phyloP scores from a whole-genome alignment of 495 filamentous ascomycete species.

The Penicilliopsis zonata region DNA sequence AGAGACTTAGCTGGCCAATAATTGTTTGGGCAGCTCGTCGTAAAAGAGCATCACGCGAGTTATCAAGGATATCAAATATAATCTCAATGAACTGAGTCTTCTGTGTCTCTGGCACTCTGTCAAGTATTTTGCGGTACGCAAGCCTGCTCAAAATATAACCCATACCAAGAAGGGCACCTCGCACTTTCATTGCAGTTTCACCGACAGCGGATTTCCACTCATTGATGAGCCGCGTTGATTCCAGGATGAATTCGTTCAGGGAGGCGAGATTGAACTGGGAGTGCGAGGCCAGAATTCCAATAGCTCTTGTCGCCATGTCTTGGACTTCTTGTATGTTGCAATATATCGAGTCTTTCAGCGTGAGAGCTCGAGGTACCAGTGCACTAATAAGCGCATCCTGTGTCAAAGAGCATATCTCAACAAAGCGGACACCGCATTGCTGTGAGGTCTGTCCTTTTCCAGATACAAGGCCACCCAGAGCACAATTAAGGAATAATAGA shows the following conservation, averaged over 20 bases:
- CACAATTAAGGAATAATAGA: constrained; percentile 33
- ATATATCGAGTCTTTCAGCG: constrained; percentile 44
- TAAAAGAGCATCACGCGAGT: constrained; percentile 42
- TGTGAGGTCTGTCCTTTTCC: constrained; percentile 35
- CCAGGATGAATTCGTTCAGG: constrained; percentile 24
- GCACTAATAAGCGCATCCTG: constrained; percentile 37
- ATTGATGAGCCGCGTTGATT: constrained; percentile 26
- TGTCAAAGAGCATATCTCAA: constrained; percentile 54
- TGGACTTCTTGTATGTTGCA: constrained; percentile 60
- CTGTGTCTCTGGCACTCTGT: constrained; percentile 17
- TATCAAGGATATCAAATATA: constrained; percentile 34
- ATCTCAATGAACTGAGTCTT: constrained; percentile 25
- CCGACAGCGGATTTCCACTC: constrained; percentile 49
- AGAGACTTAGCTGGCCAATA: constrained; percentile 66
- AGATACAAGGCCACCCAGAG: constrained; percentile 46
- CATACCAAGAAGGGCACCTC: constrained; percentile 47
- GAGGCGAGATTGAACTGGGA: constrained; percentile 24
- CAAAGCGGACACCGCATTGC: constrained; percentile 46
- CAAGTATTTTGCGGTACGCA: constrained; percentile 30
- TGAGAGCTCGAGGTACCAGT: constrained; percentile 33
- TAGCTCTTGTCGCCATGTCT: constrained; percentile 49
- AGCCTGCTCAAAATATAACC: constrained; percentile 49
- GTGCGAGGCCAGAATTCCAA: constrained; percentile 71
- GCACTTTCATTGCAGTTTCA: constrained; percentile 43
- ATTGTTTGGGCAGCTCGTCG: constrained; percentile 49